phyloP scores from a whole-genome alignment of 2,329 filamentous ascomycete species.

The Sphaerulina vaccinii region DNA sequence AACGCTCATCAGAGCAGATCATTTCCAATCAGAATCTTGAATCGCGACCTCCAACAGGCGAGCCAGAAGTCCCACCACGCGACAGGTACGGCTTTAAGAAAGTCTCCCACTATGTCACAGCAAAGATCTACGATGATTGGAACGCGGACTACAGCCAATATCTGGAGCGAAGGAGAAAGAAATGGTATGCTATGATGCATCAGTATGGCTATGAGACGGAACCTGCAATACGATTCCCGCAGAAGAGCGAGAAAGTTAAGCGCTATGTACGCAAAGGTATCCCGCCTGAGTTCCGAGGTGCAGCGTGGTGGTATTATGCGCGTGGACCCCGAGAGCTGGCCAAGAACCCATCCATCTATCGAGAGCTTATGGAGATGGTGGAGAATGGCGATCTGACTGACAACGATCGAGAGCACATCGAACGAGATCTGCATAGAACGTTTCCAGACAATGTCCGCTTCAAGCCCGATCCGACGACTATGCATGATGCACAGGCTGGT shows the following conservation, averaged over 20 bases:
- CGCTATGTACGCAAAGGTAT: constrained; percentile 91
- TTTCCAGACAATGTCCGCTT: constrained; percentile 94
- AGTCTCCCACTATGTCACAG: constrained; percentile 72
- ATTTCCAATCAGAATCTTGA: constrained; percentile 14
- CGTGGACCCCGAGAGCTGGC: constrained; percentile 77
- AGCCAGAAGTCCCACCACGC: constrained; percentile 46
- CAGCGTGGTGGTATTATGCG: constrained; percentile 95
- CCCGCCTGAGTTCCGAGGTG: constrained; percentile 89
- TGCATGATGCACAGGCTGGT: constrained; percentile 33
- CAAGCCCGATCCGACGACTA: constrained; percentile 60
- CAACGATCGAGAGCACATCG: constrained; percentile 83
- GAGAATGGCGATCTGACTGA: constrained; percentile 60
- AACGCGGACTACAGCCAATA: constrained; percentile 72
- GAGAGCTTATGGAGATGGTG: constrained; percentile 64
- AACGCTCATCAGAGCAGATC: constrained; percentile 22
- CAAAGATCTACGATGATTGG: constrained; percentile 80
- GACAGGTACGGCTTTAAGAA: constrained; percentile 95
- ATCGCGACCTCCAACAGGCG: constrained; percentile 6
- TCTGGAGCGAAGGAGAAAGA: constrained; percentile 69
- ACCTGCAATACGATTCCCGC: constrained; percentile 74
- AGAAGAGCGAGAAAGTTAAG: constrained; percentile 78
- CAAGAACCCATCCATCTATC: constrained; percentile 75
- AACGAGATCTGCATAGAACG: constrained; percentile 87
- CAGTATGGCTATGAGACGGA: constrained; percentile 69
- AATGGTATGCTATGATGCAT: constrained; percentile 77